Base-by-base conservation (phyloP, 2,329 filamentous ascomycete species). In the Anthostomella pinea region DNA sequence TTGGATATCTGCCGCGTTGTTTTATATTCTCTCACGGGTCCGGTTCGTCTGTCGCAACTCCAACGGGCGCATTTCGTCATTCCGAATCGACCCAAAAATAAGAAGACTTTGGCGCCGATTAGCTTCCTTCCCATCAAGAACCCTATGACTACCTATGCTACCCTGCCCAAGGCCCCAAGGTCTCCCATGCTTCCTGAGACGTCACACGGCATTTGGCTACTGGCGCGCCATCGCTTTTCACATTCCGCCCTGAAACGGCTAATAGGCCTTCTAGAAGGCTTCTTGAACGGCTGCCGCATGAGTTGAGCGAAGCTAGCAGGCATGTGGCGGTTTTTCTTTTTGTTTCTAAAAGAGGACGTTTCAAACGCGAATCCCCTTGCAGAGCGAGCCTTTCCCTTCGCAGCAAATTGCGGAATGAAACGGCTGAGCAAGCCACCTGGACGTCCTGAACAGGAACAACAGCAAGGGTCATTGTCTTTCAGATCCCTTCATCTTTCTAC, bases 231-330 rank as follows among this genome's bases (percentile, higher is more conserved):
- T n/a, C n/a, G n/a, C n/a, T 32, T 21, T 15, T 21, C 14, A 23
- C 25, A 33, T 37, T 27, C 30, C 30, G n/a, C n/a, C n/a, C 15
- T 16, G 13, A 35, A 33, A 38, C 30, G 23, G 13, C 33, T n/a
- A 36, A 19, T 38, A 28, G 9, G 21, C 23, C 38, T 49, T 51
- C 46, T 48, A 49, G 48, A 51, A 51, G 35, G 30, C 35, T 46
- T 48, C 40, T 35, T 33, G 34, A 15, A 35, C 48, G 33, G 32
- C 39, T 22, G 33, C 32, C 29, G 30, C 18, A 21, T 31, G 30
- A 13, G 22, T 21, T 31, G 19, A 14, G 20, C 20, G 18, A 31
- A 22, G 30, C 30, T 31, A 31, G 20, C 13, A 13, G 18, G n/a
- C n/a, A 23, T 6, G 24, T 13, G n/a, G 24, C 24, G n/a, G n/a